Conservation (phyloP, 2,329 filamentous ascomycete species). For the Neonectria ditissima region DNA sequence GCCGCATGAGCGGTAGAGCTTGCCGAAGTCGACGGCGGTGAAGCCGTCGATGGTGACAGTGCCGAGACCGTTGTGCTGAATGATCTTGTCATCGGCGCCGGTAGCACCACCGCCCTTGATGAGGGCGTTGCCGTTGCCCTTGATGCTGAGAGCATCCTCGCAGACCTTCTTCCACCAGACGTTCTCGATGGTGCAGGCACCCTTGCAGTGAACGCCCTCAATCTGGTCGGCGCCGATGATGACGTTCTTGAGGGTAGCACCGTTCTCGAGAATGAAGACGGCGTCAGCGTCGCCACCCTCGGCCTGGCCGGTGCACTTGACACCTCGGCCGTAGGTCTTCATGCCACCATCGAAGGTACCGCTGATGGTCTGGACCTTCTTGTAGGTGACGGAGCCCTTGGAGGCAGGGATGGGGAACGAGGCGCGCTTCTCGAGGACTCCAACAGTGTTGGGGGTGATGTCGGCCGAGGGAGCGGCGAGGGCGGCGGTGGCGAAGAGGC, state of each 20-base stretch:
- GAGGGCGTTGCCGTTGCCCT: constrained; percentile 38
- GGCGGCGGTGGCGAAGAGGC: constrained; percentile 36
- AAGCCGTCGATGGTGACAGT: constrained; percentile 21
- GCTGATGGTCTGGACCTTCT: constrained; percentile 28
- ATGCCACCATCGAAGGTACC: constrained; percentile 36
- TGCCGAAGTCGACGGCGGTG: constrained; percentile 16
- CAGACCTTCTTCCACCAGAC: constrained; percentile 43
- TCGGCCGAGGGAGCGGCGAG: constrained; percentile 40
- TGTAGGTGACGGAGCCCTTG: constrained; percentile 44
- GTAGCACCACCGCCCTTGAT: constrained; percentile 25
- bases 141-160: constrained; percentile 39
- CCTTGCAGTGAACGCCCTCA: constrained; percentile 41
- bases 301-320: constrained; percentile 36
- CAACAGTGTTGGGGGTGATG: constrained; percentile 43
- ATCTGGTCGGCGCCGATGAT: constrained; percentile 39
- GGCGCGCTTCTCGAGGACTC: constrained; percentile 41
- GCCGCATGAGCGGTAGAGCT: constrained; percentile 19
- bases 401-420: constrained; percentile 41
- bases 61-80: constrained; percentile 20
- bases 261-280: constrained; percentile 41
- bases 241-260: constrained; percentile 40
- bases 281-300: constrained; percentile 35
- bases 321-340: constrained; percentile 41
- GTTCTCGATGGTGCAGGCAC: constrained; percentile 40
- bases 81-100: constrained; percentile 11